These are phyloP conservation scores for Gossypium bickii DNA, from an alignment of 345 rosid species.

Conservation along the genomic window DNA sequence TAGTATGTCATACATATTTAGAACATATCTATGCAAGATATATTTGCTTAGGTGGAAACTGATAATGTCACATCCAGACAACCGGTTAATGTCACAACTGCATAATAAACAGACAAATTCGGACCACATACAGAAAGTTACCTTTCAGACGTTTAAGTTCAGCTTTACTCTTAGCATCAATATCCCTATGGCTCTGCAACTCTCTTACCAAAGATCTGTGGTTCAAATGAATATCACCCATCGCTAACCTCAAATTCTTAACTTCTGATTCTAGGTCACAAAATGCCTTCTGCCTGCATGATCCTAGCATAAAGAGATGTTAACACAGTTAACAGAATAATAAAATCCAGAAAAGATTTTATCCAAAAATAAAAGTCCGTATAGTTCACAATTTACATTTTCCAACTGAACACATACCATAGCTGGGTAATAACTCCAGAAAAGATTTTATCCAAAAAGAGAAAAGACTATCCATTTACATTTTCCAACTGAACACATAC, in stretches of 20 bases:
- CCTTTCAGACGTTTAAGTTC: conserved; percentile 67
- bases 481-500: conserved; percentile 30
- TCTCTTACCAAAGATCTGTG: conserved; percentile 57
- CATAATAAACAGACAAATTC: neutral
- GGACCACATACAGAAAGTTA: conserved; percentile 19
- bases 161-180: conserved; percentile 63
- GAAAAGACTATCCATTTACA: neutral
- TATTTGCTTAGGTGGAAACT: neutral
- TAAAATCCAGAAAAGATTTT: conserved; percentile 11
- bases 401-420: conserved; percentile 39
- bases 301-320: conserved; percentile 44
- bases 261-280: conserved; percentile 50
- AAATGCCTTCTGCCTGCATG: conserved; percentile 39
- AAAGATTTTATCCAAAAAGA: neutral
- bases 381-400: neutral
- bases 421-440: conserved; percentile 3
- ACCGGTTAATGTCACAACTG: neutral
- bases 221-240: conserved; percentile 67
- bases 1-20: neutral
- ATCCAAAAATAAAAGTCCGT: neutral
- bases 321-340: conserved; percentile 19
- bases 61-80: neutral
- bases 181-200: conserved; percentile 54
- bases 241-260: conserved; percentile 53
- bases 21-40: neutral